Percentiles rank a stretch among this genome's conserved stretches.
Conservation (phyloP, 2,329 filamentous ascomycete species). For the Cladosporium colombiae region DNA sequence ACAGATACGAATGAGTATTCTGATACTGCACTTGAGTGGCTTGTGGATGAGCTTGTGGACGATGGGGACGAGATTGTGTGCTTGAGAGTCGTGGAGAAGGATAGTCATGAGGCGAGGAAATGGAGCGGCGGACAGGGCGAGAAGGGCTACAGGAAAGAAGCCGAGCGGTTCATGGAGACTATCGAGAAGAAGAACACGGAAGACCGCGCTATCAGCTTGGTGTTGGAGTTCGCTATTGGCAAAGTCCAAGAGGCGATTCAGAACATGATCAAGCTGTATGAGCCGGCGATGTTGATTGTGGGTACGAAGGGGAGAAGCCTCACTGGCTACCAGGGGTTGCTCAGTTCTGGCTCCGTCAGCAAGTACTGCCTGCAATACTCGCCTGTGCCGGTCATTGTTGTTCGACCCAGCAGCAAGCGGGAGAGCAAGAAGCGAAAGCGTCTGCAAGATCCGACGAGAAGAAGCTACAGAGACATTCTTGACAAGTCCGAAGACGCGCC, state of each 20-base stretch:
- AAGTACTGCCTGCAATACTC: constrained; percentile 95
- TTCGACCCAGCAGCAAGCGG: constrained; percentile 81
- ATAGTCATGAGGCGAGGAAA: constrained; percentile 62
- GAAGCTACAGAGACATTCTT: constrained; percentile 77
- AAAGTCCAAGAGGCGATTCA: constrained; percentile 91
- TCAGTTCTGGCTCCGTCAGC: constrained; percentile 79
- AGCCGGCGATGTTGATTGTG: constrained; percentile 87
- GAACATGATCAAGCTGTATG: constrained; percentile 86
- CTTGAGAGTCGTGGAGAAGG: constrained; percentile 82
- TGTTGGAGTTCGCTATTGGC: constrained; percentile 84
- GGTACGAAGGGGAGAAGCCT: constrained; percentile 83
- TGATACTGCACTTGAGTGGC: constrained; percentile 88
- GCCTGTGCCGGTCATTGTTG: constrained; percentile 89
- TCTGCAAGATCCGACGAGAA: constrained; percentile 70
- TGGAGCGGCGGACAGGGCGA: constrained; percentile 50
- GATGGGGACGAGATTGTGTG: constrained; percentile 94
- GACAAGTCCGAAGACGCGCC: constrained; percentile 56
- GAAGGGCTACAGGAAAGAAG: constrained; percentile 69
- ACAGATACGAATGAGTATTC: constrained; percentile 91
- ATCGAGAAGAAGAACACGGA: constrained; percentile 79
- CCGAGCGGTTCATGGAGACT: constrained; percentile 69
- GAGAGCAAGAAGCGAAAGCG: constrained; percentile 89
- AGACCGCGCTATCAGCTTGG: constrained; percentile 80
- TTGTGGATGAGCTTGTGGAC: constrained; percentile 87
- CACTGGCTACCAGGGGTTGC: constrained; percentile 80